Base-by-base conservation (phyloP, 306 rosid genomes). In the Hippophae tibetana region DNA sequence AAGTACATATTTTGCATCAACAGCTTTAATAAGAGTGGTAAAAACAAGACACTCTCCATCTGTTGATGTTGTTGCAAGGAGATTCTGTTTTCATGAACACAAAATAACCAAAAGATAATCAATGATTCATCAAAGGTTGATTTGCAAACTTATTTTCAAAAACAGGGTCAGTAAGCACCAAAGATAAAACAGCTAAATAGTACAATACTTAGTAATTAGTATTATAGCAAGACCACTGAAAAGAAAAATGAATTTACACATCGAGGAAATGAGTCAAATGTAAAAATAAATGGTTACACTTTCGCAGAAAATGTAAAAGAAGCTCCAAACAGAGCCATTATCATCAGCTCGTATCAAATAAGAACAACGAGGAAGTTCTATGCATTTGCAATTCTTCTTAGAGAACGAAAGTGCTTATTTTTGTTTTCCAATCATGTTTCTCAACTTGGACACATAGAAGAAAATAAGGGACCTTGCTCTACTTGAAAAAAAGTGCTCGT, bases 31-130 rank as follows among this genome's bases (percentile, higher is more conserved):
- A 68, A 84, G 83, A 70, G 99, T 88, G 80, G 89, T 76, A 70
- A 92, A 92, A 14, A 92, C 81, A 52, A 93, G 71, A 73, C 99
- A 92, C 74, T 92, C 88, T 64, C 97, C 99, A 74, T 92, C 99
- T 10, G 99, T 84, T 31, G 96, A 92, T 76, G 99, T 79, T 13
- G 99, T 76, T 10, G 99, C 99, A 63, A 92, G 90, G 74, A 92
- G 86, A 69, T 80, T 82, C 99, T 92, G 94, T 64, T 68, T 46
- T 59, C 6, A 56, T 38, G 62, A 57, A 64, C 61, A 56, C n/a
- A 49, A 13, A 27, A 56, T n/a, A 31, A 38, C 6, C 14, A 57
- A 6, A 8, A 18, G 18, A 12, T 12, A 5, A 11, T 14, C 5
- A 77, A 54, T 42, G 43, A 12, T 54, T 52, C 69, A 57, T 61